Evolutionary conservation across 2,329 filamentous ascomycete genomes (phyloP), one percentile per base, ranked within the genome.

Genomic region (Laburnicola sp.): DNA sequence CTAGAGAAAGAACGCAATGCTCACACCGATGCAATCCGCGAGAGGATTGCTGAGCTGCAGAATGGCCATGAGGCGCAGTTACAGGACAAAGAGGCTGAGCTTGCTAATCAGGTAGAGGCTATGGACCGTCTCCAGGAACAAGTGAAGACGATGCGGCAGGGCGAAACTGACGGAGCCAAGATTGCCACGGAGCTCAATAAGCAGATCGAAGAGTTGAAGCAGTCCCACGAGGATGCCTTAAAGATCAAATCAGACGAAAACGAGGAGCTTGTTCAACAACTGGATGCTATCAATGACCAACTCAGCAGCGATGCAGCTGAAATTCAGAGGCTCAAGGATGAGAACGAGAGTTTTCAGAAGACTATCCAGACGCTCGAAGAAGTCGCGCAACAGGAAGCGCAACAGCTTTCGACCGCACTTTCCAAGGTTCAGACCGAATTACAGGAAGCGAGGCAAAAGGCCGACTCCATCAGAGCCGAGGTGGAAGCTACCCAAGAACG

Each of bases 281-380:
- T 72, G 27, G 64, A 72, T 44, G 66, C 67, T 6, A 61, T 72
- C 45, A 72, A 72, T 28, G 60, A 69, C 8, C 66, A 73, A 50
- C 60, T 73, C 6, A 60, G 55, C 30, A 54, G 61, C 3, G 69
- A 71, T 49, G 62, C 67, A 4, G 44, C 59, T 2, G 57, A 67
- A 36, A 44, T 69, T 1, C 58, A 69, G 40, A 57, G 60, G 23
- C 38, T 69, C 23, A 70, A 62, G 40, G 58, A 58, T 7, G 66
- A 72, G 41, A 58, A 60, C 21, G 63, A 66, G 41, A 50, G 63
- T 22, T 57, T 73, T 7, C 57, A 59, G 30, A 69, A 60, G 50
- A 72, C 67, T 1, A 58, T 73, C n/a, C 53, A 69, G 25, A 68
- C 62, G 21, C 57, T 72, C 7, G 68, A 71, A 42, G 56, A 70